phyloP scores from a whole-genome alignment of 345 rosid genomes.

The Eucalyptus cloeziana region DNA sequence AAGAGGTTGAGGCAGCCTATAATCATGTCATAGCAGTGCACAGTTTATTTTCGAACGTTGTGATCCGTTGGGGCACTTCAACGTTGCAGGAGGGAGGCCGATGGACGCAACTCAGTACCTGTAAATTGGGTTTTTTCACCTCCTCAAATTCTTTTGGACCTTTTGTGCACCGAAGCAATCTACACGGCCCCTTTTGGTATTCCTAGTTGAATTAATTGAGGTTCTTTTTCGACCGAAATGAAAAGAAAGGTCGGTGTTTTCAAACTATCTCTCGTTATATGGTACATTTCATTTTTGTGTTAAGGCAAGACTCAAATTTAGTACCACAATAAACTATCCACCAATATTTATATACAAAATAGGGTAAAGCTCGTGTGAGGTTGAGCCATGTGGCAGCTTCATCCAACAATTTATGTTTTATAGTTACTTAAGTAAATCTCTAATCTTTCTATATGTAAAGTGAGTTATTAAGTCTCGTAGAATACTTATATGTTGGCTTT shows the following conservation, averaged over 20 bases:
- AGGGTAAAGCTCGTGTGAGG: neutral
- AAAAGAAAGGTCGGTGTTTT: neutral
- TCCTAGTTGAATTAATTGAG: neutral
- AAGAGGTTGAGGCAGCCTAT: neutral
- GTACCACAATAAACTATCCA: neutral
- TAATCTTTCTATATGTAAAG: neutral
- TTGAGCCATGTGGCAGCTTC: neutral
- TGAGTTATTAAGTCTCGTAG: neutral
- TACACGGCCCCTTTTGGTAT: neutral
- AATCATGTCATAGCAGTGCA: neutral
- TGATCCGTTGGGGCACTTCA: neutral
- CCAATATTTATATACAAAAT: neutral
- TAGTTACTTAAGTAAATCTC: neutral
- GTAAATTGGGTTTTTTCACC: neutral
- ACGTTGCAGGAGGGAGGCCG: neutral
- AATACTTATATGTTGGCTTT: neutral
- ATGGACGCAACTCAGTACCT: neutral
- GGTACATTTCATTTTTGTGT: neutral
- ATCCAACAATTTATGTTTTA: neutral
- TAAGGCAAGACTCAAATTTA: neutral
- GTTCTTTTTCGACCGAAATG: neutral
- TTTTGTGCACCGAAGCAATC: neutral
- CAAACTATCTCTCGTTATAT: fast-evolving
- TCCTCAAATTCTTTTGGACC: neutral
- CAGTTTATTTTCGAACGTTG: neutral